Base-by-base conservation (phyloP, 2,329 filamentous ascomycete genomes). In the Nigrograna mackinnonii region DNA sequence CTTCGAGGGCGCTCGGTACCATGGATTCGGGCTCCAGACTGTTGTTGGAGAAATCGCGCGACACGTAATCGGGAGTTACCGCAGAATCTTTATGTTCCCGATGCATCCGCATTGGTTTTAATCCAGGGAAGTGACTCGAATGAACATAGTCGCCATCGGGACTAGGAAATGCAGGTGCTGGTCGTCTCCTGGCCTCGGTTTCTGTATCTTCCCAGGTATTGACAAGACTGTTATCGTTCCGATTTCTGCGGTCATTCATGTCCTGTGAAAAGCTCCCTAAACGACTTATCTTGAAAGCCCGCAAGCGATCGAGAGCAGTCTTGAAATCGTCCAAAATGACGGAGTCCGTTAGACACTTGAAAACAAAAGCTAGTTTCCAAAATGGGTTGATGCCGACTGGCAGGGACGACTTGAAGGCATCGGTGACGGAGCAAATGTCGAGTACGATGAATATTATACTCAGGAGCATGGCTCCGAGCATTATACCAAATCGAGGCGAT, bases 271-370 rank as follows among this genome's bases (percentile, higher is more conserved):
- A 68, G 43, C 64, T 68, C 16, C 64, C 66, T 16, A 70, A 35
- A 11, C 67, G 64, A 17, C 67, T 66, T 31, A 77, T 64, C 36
- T 70, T 71, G 55, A 74, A 69, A n/a, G 69, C 62, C 44, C 71
- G 66, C 32, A 78, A 53, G 4, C 71, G 66, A 44, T 77, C 75
- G 18, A 78, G 59, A 0, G 74, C 75, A 3, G 82, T 84, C 56
- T 85, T 85, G 75, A 86, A 86, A 54, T 86, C 83, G 55, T 86
- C 83, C 9, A 86, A 76, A 38, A 86, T 77, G 38, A 86, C 80
- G 0, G 78, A 82, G 56, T 86, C 83, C 16, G 82, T 84, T 35
- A 86, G 73, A 47, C 83, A 86, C 64, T 86, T 86, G 73, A 84
- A 85, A 17, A 85, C 77, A 34, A 84, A 80, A 0, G 78, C 76